These are phyloP conservation scores for Globisporangium parvum DNA, from an alignment of 352 stramenopile genomes.

Conservation along the genomic window DNA sequence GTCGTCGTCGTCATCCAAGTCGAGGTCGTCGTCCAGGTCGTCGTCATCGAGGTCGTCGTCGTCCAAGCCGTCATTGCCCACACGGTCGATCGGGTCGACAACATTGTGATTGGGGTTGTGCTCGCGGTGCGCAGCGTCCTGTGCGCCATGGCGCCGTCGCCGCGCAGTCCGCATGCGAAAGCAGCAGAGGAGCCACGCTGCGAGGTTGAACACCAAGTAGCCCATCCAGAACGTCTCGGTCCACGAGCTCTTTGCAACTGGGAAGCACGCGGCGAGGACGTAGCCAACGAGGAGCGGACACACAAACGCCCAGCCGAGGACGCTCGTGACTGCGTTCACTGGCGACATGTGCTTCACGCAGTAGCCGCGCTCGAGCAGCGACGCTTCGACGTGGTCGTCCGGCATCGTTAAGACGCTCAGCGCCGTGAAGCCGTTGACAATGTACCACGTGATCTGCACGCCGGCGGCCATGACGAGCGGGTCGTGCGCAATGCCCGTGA, in stretches of 20 bases:
- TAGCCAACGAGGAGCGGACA: conserved; percentile 70
- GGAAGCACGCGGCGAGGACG: conserved; percentile 44
- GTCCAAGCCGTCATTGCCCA: conserved; percentile 16
- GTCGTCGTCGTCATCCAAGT: conserved; percentile 30
- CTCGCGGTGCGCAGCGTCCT: background rate
- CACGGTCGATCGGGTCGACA: conserved; percentile 12
- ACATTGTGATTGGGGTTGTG: conserved; percentile 14
- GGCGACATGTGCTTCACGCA: conserved; percentile 58
- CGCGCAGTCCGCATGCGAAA: conserved; percentile 46
- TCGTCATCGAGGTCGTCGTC: conserved; percentile 16
- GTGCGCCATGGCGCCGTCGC: conserved; percentile 27
- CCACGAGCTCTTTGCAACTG: conserved; percentile 32
- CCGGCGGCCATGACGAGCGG: conserved; percentile 66
- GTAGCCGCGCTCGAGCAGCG: conserved; percentile 59
- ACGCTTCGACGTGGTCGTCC: conserved; percentile 52
- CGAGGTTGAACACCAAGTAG: conserved; percentile 69
- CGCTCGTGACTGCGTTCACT: conserved; percentile 38
- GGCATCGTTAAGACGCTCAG: conserved; percentile 54
- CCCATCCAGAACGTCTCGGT: conserved; percentile 73
- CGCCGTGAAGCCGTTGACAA: conserved; percentile 58
- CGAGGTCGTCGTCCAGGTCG: conserved; percentile 26
- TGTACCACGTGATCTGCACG: conserved; percentile 71
- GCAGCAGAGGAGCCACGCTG: conserved; percentile 70
- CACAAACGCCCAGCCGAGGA: conserved; percentile 63
- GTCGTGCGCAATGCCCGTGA: conserved; percentile 67